Evolutionary conservation across 768 basidiomycete species (phyloP), one percentile per base, ranked within the genome.

Genomic region (Tylopilus subfusipes): DNA sequence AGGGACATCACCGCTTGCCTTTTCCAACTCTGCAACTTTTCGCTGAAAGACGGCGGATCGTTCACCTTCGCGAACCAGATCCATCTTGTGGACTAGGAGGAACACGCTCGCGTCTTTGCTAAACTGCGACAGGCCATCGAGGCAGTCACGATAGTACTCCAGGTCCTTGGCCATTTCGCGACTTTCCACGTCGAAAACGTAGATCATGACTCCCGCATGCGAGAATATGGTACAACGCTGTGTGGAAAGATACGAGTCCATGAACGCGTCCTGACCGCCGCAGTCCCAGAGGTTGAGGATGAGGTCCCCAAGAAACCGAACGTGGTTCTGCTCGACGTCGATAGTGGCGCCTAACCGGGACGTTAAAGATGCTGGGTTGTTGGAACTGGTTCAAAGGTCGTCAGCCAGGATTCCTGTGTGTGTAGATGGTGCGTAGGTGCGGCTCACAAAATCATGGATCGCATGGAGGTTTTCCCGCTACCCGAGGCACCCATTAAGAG

Each of bases 201-300:
- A 99, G 64, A 99, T 98, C 73, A 98, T 83, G 54, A 98, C 92
- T 25, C 92, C 93, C 53, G 98, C 97, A 66, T 98, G 91, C 63
- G 90, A 85, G 76, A 99, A 99, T 60, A 98, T 96, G 31, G 89
- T 94, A n/a, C 86, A 80, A 56, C 92, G 87, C 68, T 98, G 93
- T 0, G 88, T 83, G 33, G 88, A 86, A 54, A 99, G 87, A 73
- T 98, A 98, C 27, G 90, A 89, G 72, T 98, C 95, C 86, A 98
- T 94, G 78, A 97, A 98, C 14, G 93, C 84, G 68, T 97, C 93
- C 72, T 99, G 97, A 9, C 97, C 97, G 40, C 96, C 97, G 62
- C 97, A 98, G 73, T 99, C 97, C 96, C 96, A 98, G 6, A 98
- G 79, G 68, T 96, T 96, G 70, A 99, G 84, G 57, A 93, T 89